Base-by-base conservation (phyloP, 2,329 filamentous ascomycete species). In the Colletotrichum truncatum region DNA sequence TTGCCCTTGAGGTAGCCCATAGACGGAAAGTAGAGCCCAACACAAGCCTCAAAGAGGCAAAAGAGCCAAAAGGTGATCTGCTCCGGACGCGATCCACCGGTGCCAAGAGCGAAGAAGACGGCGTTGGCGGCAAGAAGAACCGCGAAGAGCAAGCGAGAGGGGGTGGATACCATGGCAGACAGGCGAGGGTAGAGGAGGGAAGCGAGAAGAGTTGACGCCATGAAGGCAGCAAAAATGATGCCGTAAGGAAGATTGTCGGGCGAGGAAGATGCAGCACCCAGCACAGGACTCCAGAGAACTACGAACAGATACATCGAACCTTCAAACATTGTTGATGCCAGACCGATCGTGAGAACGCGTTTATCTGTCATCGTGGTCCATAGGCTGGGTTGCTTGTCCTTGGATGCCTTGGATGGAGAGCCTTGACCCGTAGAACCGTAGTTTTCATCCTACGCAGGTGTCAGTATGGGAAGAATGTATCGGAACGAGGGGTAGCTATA, bases 271-370 rank as follows among this genome's bases (percentile, higher is more conserved):
- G 76, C 74, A 3, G 78, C 74, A 55, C 76, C 80, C 45, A 88
- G 74, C 3, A 84, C 82, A 1, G 85, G 84, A 3, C 84, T 81
- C 82, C 85, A 88, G 75, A 87, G 86, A 71, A 88, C 87, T 54
- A 88, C 84, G 72, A 87, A 88, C 21, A 88, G 79, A 72, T 87
- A 88, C 77, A 88, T 85, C 14, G 82, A 84, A 12, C 85, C 85
- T 73, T 88, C 85, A 70, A 88, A 88, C 70, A 87, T 80, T 54
- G 84, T 86, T 2, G 84, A 85, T 6, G 82, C 80, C 12, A 87
- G 72, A 3, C 81, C 81, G 9, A 88, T 77, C 7, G 82, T 78
- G 21, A 86, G 74, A 52, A 87, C 82, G 12, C 80, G 79, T 39
- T 79, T 81, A 70, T 86, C 81, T 69, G 72, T 72, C 49, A 74